These are phyloP conservation scores for Hondaea fermentalgiana DNA, from an alignment of 108 stramenopile species.

Conservation along the genomic window DNA sequence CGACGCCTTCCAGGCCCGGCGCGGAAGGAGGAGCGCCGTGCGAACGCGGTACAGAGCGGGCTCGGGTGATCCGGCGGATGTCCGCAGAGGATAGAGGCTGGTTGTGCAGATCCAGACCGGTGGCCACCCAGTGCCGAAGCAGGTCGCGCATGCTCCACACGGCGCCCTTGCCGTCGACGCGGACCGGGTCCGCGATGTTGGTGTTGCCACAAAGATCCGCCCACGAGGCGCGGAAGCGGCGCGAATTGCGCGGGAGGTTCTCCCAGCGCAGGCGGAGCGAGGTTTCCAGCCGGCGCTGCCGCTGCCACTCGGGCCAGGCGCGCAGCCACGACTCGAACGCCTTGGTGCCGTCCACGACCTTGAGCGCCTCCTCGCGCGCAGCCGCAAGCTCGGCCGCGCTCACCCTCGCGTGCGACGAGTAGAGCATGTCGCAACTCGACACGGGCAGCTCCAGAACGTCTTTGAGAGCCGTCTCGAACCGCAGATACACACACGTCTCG, in stretches of 20 bases:
- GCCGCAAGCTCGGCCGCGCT: not conserved
- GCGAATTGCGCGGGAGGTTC: not conserved
- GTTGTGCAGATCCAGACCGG: not conserved
- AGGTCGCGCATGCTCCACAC: not conserved
- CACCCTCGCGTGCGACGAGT: not conserved
- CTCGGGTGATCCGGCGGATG: not conserved
- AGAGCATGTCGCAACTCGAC: not conserved
- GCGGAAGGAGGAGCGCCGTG: no score
- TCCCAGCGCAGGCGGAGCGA: not conserved
- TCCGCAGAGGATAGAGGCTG: not conserved
- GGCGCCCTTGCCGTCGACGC: not conserved
- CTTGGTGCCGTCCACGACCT: not conserved
- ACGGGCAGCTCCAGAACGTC: not conserved
- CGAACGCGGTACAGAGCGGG: not conserved
- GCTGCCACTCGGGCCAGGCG: slow-evolving; percentile 5
- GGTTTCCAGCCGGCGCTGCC: not conserved
- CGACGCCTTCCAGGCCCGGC: no score
- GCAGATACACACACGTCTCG: not conserved
- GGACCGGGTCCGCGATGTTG: not conserved
- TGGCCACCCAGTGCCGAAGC: not conserved
- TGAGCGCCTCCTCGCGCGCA: not conserved
- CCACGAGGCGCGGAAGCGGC: not conserved
- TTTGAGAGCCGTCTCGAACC: not conserved
- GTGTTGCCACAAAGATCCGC: not conserved
- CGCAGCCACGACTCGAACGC: not conserved